These are phyloP conservation scores for Solanum sitiens DNA, from an alignment of 257 asterid genomes.

Conservation along the genomic window DNA sequence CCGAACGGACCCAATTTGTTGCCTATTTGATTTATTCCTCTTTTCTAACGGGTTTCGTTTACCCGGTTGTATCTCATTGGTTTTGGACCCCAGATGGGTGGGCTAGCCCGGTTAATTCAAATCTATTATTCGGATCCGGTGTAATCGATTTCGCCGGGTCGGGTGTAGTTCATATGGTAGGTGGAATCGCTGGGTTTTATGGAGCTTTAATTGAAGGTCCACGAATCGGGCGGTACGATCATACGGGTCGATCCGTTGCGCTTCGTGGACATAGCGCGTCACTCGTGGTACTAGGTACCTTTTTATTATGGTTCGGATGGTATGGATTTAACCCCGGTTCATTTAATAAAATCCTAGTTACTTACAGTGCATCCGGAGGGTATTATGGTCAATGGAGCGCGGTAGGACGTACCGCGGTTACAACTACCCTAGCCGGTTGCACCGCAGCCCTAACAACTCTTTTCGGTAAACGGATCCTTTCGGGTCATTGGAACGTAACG, in stretches of 20 bases:
- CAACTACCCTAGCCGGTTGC: constrained; percentile 87
- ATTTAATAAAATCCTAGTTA: constrained; percentile 32
- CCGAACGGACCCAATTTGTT: constrained; percentile 79
- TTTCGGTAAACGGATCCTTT: constrained; percentile 53
- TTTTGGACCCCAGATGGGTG: constrained; percentile 85
- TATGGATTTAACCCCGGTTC: constrained; percentile 95
- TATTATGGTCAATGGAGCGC: constrained; percentile 96
- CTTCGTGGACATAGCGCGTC: constrained; percentile 79
- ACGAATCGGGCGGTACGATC: constrained; percentile 75
- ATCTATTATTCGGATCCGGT: constrained; percentile 60
- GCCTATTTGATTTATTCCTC: constrained; percentile 71
- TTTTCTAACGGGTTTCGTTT: constrained; percentile 74
- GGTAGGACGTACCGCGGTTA: constrained; percentile 86
- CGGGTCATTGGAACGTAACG: constrained; percentile 90
- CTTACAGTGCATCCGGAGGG: constrained; percentile 26
- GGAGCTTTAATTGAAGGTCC: constrained; percentile 87
- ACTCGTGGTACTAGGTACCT: constrained; percentile 62
- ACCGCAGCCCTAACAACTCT: constrained; percentile 82
- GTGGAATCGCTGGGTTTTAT: constrained; percentile 72
- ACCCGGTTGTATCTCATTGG: constrained; percentile 91
- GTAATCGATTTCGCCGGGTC: constrained; percentile 94
- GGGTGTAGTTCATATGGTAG: constrained; percentile 92
- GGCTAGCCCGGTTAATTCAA: constrained; percentile 50
- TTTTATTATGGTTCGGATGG: constrained; percentile 85
- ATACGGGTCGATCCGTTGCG: constrained; percentile 52